phyloP scores from a whole-genome alignment of 768 basidiomycete species.

The Lactifluus pinguis region DNA sequence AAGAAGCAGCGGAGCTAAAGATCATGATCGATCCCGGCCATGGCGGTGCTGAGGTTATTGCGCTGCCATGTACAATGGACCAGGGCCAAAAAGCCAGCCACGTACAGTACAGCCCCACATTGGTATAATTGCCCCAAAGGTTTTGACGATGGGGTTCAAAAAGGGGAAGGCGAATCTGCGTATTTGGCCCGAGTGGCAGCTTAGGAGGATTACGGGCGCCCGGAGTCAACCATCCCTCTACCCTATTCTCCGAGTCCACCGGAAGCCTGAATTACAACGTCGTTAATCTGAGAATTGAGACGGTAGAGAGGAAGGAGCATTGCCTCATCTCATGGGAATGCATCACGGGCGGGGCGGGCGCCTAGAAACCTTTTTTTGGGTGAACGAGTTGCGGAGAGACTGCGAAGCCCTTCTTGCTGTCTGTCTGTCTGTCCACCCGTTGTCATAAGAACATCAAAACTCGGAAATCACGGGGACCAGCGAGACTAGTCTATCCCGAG shows the following conservation, averaged over 20 bases:
- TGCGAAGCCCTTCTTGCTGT: not conserved
- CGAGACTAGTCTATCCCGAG: not conserved
- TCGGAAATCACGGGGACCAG: not conserved
- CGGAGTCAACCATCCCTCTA: not conserved
- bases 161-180: not conserved
- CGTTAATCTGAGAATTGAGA: not conserved
- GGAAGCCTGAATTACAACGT: not conserved
- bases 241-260: not conserved
- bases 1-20: not conserved
- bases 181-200: not conserved
- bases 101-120: not conserved
- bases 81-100: not conserved
- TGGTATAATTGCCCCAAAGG: not conserved
- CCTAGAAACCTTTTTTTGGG: not conserved
- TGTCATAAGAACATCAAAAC: slow-evolving; percentile 1
- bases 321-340: not conserved
- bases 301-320: not conserved
- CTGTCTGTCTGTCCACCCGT: not conserved
- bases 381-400: not conserved
- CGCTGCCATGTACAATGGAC: not conserved
- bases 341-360: not conserved
- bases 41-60: slow-evolving; percentile 11
- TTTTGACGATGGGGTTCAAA: not conserved
- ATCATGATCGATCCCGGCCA: slow-evolving; percentile 13
- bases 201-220: not conserved